A percentile compares a stretch with the other conserved stretches of the same genome.
Conservation (phyloP, 805 yeast genomes). For the Danielia oregonensis region DNA sequence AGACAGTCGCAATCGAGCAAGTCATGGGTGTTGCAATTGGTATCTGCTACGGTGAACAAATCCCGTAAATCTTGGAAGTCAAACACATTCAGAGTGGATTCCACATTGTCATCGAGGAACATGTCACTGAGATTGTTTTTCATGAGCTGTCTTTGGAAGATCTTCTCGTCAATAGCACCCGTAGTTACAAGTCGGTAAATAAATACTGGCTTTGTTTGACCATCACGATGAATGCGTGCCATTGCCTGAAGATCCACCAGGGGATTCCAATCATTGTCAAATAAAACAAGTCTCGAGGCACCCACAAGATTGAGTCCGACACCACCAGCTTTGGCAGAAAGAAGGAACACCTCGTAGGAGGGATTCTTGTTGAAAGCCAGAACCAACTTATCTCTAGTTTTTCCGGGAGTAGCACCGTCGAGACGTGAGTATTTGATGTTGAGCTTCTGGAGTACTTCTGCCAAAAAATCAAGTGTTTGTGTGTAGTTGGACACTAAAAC, state of each 20-base stretch:
- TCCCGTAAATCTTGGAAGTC: conserved; percentile 66
- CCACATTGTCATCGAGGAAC: conserved; percentile 44
- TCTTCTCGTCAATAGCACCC: conserved; percentile 92
- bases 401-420: conserved; percentile 81
- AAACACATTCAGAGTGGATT: conserved; percentile 62
- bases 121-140: conserved; percentile 75
- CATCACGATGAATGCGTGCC: conserved; percentile 94
- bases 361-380: conserved; percentile 57
- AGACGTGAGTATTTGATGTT: conserved; percentile 56
- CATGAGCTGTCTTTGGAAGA: conserved; percentile 85
- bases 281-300: conserved; percentile 77
- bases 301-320: conserved; percentile 88
- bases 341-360: conserved; percentile 51
- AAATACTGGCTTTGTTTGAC: conserved; percentile 74
- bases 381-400: conserved; percentile 62
- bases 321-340: conserved; percentile 93
- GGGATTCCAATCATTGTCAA: conserved; percentile 98
- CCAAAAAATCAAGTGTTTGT: conserved; percentile 76
- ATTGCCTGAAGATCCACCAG: conserved; percentile 88
- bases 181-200: conserved; percentile 82
- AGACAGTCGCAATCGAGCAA: conserved; percentile 60
- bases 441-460: conserved; percentile 47
- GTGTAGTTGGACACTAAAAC: conserved; percentile 88
- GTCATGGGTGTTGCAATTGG: conserved; percentile 73
- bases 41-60: conserved; percentile 57